Base-by-base conservation (phyloP, 2,329 filamentous ascomycete species). In the Byssothecium circinans region DNA sequence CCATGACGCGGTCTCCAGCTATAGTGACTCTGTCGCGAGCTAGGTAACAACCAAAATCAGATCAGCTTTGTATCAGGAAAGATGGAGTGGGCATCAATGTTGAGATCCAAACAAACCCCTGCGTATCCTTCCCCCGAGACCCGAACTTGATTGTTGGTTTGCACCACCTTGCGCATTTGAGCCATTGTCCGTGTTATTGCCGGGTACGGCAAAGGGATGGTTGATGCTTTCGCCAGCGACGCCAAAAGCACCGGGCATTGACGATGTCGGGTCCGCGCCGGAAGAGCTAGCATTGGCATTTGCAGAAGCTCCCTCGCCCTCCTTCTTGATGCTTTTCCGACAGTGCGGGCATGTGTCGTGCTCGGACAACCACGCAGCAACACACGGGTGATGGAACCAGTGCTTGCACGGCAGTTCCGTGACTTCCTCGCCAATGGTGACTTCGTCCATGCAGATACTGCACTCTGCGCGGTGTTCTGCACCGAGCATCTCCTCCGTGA, bases 281-380 rank as follows among this genome's bases (percentile, higher is more conserved):
- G 56, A 39, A 2, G 54, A 19, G 19, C 51, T 36, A 14, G 49
- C 41, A 37, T 52, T 49, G 33, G 20, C 44, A 19, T 32, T 22
- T 18, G 44, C 18, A 34, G 49, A 27, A 29, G 38, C 41, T 14
- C 51, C 60, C 4, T 44, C 39, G 68, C 48, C 44, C 11, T 48
- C 43, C 43, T 64, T 66, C 14, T 81, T 74, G 52, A 79, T 78
- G 11, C 76, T 72, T 53, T 76, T 81, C 32, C 88, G 81, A 64
- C 88, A 92, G 43, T 91, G 86, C 1, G 92, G 92, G 61, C 92
- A 97, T 0, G 91, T 96, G 61, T 96, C 91, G 70, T 96, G 91
- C 70, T 95, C 88, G 60, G 81, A 83, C 42, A 97, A 74, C 92
- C 92, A 97, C 41, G 88, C 78, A 19, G 84, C 80, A 27, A 94